These are phyloP conservation scores for Dioscorea cayenensis DNA, from an alignment of 116 monocot species.

Conservation along the genomic window DNA sequence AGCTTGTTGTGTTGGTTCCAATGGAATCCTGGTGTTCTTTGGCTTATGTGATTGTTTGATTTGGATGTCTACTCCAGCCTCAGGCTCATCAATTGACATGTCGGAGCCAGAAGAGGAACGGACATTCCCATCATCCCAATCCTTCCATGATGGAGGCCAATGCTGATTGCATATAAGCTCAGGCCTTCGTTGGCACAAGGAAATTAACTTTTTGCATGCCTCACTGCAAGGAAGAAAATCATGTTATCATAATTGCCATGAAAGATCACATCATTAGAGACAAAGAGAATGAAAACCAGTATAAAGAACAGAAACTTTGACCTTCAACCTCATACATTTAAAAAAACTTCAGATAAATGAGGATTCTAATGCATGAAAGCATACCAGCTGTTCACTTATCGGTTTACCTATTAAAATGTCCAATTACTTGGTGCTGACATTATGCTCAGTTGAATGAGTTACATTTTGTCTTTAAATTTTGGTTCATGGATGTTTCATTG, in stretches of 20 bases:
- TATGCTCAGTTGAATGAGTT: no score
- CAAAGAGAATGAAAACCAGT: background rate
- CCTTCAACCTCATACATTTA: no score
- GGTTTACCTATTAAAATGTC: no score
- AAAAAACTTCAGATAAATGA: no score
- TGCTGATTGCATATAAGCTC: slow-evolving; percentile 47
- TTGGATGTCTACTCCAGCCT: slow-evolving; percentile 11
- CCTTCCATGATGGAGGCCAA: slow-evolving; percentile 30
- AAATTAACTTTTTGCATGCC: slow-evolving; percentile 77
- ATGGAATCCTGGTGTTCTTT: slow-evolving; percentile 6
- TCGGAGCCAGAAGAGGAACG: slow-evolving; percentile 78
- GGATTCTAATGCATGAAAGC: no score
- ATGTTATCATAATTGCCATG: background rate
- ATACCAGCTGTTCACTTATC: no score
- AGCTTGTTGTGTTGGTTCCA: background rate
- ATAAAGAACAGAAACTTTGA: background rate
- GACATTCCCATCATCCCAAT: slow-evolving; percentile 40
- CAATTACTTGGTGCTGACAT: no score
- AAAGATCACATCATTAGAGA: background rate
- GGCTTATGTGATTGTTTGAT: slow-evolving; percentile 3
- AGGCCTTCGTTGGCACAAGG: slow-evolving; percentile 52
- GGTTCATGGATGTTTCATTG: no score
- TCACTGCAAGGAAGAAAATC: slow-evolving; percentile 43
- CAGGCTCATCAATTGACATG: slow-evolving; percentile 91
- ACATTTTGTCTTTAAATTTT: no score